phyloP scores from a whole-genome alignment of 2,329 filamentous ascomycete species.

The Colletotrichum trifolii region DNA sequence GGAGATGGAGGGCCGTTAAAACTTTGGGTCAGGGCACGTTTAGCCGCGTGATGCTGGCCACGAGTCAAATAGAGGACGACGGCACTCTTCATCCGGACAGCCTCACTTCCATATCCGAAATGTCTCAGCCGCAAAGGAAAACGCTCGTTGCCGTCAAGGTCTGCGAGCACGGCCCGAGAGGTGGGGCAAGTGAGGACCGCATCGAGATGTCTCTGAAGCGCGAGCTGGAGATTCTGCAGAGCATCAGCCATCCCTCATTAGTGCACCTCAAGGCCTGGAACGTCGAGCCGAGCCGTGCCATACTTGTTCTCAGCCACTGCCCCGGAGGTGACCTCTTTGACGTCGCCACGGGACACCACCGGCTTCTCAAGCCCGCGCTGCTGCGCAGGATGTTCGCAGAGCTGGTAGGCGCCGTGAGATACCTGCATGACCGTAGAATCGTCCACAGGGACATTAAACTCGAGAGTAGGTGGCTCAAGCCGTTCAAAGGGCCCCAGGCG shows the following conservation, averaged over 20 bases:
- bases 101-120: slow-evolving; percentile 53
- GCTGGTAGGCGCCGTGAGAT: slow-evolving; percentile 84
- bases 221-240: slow-evolving; percentile 93
- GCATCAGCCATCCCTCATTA: slow-evolving; percentile 87
- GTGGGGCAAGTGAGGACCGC: slow-evolving; percentile 91
- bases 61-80: slow-evolving; percentile 74
- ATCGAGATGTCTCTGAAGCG: slow-evolving; percentile 94
- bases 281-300: slow-evolving; percentile 82
- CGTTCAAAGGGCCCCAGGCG: background rate
- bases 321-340: slow-evolving; percentile 96
- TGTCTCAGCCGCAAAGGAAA: slow-evolving; percentile 65
- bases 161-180: slow-evolving; percentile 92
- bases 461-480: slow-evolving; percentile 74
- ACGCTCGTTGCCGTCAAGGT: slow-evolving; percentile 95
- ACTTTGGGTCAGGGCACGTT: slow-evolving; percentile 93
- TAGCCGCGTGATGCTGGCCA: slow-evolving; percentile 91
- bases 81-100: slow-evolving; percentile 49
- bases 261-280: slow-evolving; percentile 93
- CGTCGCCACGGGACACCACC: slow-evolving; percentile 79
- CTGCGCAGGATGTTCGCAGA: slow-evolving; percentile 91
- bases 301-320: slow-evolving; percentile 91
- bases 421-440: slow-evolving; percentile 86
- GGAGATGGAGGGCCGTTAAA: slow-evolving; percentile 83
- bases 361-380: slow-evolving; percentile 74
- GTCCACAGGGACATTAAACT: slow-evolving; percentile 98